Percentiles rank a stretch among this genome's conserved stretches.
Evolutionary conservation across 805 yeast species (phyloP).

Genomic region (Groenewaldozyma tartarivorans): DNA sequence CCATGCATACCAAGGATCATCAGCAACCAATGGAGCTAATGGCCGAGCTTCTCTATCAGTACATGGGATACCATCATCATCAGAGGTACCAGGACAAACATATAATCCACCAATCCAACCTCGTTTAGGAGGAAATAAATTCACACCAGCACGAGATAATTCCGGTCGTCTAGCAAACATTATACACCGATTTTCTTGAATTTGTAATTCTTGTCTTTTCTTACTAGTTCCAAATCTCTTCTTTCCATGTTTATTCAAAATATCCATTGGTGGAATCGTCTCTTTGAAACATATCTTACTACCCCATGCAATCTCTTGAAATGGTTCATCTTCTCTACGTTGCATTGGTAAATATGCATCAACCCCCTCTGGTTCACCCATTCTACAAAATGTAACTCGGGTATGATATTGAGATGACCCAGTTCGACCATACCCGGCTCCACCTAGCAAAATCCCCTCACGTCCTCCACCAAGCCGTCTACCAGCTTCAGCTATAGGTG

Average conservation of each 20-base stretch:
- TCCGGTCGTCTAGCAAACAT: conserved; percentile 15
- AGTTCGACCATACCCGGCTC: background rate
- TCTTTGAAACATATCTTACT: conserved; percentile 12
- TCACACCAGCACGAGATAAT: conserved; percentile 3
- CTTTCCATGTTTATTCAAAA: background rate
- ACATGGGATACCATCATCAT: conserved; percentile 12
- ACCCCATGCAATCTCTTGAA: conserved; percentile 13
- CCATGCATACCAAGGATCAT: conserved; percentile 14
- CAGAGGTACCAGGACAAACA: conserved; percentile 12
- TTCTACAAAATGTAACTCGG: conserved; percentile 12
- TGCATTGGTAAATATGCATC: conserved; percentile 13
- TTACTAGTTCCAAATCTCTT: conserved; percentile 2
- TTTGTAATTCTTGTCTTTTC: background rate
- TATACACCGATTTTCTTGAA: conserved; percentile 11
- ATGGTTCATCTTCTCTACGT: background rate
- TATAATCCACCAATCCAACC: conserved; percentile 20
- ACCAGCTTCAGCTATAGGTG: background rate
- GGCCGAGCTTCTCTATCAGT: conserved; percentile 12
- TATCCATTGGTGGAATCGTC: too few species aligned
- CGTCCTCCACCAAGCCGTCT: background rate
- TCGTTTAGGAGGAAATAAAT: background rate
- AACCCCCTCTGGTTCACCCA: conserved; percentile 5
- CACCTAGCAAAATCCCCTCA: background rate
- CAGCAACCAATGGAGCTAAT: conserved; percentile 13
- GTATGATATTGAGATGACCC: conserved; percentile 5